Evolutionary conservation across 106 monocot species (phyloP), one percentile per base, ranked within the genome.

Genomic region (Gastrodia elata): DNA sequence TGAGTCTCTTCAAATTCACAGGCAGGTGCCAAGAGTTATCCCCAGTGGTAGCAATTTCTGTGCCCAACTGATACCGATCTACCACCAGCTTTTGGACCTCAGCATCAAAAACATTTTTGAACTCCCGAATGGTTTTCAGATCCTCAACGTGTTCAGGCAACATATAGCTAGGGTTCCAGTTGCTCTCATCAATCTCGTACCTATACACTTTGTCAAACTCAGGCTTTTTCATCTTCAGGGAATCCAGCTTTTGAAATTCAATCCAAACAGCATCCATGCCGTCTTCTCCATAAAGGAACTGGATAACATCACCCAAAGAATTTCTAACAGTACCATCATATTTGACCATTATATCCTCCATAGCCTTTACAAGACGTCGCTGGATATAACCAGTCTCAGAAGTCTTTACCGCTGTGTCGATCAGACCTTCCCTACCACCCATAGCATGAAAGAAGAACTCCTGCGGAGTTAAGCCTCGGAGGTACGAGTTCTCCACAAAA

Each of bases 221-320:
- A 4, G 61, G 7, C 72, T 85, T 98, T 75, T 98, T 98, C 88
- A 98, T 93, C 78, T 93, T 98, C 75, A 98, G 71, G 5, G 97
- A 91, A 56, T 98, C 97, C 79, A 98, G 68, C 75, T 88, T 90
- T 38, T 98, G 97, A 20, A 81, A 81, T 71, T 98, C 97, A 41
- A 98, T 98, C 97, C 93, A 98, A 71, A 98, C 93, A 68, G 97
- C 84, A 85, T 98, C 97, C 97, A 98, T 98, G 15, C 97, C 97
- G 91, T 98, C 97, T 79, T 98, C 97, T 44, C 97, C 97, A 75
- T 98, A 98, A 22, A 98, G 85, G 68, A 98, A 98, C 68, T 98
- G 93, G 57, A 98, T 93, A 55, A 98, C 97, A 87, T 98, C 97
- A 18, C 93, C 97, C 42, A 98, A 64, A 11, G 97, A 98, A 77